Percentiles rank a stretch among this genome's conserved stretches.
These are phyloP conservation scores for Daucus carota DNA, from an alignment of 129 eudicot genomes.

Conservation along the genomic window DH1_v3.0 NC_030382.2:43278501-43279000, in stretches of 20 bases:
- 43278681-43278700: neutral
- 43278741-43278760: neutral
- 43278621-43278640: neutral
- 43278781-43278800: neutral
- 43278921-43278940: constrained; percentile 32
- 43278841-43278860: constrained; percentile 38
- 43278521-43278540: constrained; percentile 68
- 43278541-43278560: constrained; percentile 81
- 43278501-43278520: constrained; percentile 53
- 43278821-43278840: neutral
- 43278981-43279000: neutral
- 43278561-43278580: constrained; percentile 54
- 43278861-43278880: constrained; percentile 50
- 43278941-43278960: neutral
- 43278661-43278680: neutral
- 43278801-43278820: neutral
- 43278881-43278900: constrained; percentile 82
- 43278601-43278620: neutral
- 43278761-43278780: neutral
- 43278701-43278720: neutral
- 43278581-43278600: constrained; percentile 52
- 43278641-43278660: neutral
- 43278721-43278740: neutral
- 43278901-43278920: constrained; percentile 69
- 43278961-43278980: neutral